Evolutionary conservation across 176 grass and related monocot genomes (phyloP).

Genomic region (Dendrocalamus sinicus): DNA sequence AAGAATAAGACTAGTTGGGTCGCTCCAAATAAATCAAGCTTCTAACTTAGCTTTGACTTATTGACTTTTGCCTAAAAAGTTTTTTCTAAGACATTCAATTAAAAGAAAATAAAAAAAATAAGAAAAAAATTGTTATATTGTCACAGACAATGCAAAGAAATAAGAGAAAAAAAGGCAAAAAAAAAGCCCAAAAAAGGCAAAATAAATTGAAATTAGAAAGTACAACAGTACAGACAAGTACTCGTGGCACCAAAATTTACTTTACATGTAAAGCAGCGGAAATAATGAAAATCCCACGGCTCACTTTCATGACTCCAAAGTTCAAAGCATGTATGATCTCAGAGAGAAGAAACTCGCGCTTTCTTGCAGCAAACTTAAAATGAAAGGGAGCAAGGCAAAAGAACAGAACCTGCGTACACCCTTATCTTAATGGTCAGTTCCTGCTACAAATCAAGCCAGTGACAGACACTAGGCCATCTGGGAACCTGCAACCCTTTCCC

Average conservation of each 20-base stretch:
- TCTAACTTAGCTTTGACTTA: too few species aligned
- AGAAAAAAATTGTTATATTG: too few species aligned
- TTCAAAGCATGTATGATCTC: constrained; percentile 48
- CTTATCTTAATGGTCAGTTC: constrained; percentile 68
- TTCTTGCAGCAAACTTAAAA: constrained; percentile 47
- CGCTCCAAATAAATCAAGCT: too few species aligned
- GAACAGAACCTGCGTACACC: constrained; percentile 45
- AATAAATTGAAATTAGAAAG: not conserved
- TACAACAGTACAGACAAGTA: constrained; percentile 57
- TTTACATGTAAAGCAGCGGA: constrained; percentile 63
- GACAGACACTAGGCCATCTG: constrained; percentile 44
- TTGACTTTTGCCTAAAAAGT: too few species aligned
- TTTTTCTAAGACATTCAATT: too few species aligned
- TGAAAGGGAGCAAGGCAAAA: constrained; percentile 31
- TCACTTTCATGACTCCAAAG: constrained; percentile 45
- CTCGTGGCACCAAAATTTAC: constrained; percentile 66
- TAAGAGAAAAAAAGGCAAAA: too few species aligned
- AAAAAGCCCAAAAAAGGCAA: too few species aligned
- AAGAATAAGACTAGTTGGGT: not conserved
- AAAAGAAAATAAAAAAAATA: too few species aligned
- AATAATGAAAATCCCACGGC: constrained; percentile 56
- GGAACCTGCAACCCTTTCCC: constrained; percentile 47
- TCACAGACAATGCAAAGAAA: too few species aligned
- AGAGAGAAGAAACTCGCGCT: constrained; percentile 34
- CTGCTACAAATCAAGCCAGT: constrained; percentile 57